Conservation (phyloP, 2,329 filamentous ascomycete genomes). For the Fusarium piperis region DNA sequence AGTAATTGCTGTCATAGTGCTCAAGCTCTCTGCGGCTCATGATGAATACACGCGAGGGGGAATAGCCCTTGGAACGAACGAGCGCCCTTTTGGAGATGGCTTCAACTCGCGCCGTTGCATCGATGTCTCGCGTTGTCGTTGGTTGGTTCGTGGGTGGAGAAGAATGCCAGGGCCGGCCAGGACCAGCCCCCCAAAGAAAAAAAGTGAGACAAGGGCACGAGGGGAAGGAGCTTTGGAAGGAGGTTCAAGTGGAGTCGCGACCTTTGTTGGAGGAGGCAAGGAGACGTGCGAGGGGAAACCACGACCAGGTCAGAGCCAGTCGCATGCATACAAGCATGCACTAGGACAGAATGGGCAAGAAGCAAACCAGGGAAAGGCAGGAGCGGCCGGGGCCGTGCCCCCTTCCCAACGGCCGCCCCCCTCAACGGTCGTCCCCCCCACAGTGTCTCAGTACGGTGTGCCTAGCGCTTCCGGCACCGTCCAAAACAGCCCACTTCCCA, state of each 20-base stretch:
- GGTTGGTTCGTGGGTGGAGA: conserved; percentile 40
- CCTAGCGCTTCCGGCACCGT: conserved; percentile 14
- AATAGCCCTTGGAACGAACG: conserved; percentile 19
- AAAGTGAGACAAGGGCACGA: conserved; percentile 38
- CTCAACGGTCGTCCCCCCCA: conserved; percentile 40
- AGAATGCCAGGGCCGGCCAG: conserved; percentile 31
- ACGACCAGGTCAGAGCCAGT: conserved; percentile 20
- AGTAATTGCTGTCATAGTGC: conserved; percentile 11
- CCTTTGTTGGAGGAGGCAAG: conserved; percentile 25
- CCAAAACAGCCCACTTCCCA: conserved; percentile 22
- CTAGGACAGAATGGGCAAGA: conserved; percentile 31
- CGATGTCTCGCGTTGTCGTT: conserved; percentile 39
- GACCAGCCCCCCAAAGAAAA: conserved; percentile 6
- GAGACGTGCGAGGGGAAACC: conserved; percentile 26
- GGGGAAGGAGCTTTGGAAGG: conserved; percentile 25
- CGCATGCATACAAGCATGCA: conserved; percentile 17
- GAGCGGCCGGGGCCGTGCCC: conserved; percentile 42
- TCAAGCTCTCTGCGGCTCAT: conserved; percentile 18
- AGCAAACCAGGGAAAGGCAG: conserved; percentile 38
- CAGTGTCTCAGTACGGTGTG: conserved; percentile 31
- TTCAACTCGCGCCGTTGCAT: conserved; percentile 38
- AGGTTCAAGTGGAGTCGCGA: conserved; percentile 4
- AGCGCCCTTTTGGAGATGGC: conserved; percentile 39
- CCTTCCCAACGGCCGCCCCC: conserved; percentile 42
- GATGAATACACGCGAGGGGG: conserved; percentile 23